Evolutionary conservation across 768 basidiomycete genomes (phyloP), one percentile per base, ranked within the genome.

Genomic region (Boletus sp.): DNA sequence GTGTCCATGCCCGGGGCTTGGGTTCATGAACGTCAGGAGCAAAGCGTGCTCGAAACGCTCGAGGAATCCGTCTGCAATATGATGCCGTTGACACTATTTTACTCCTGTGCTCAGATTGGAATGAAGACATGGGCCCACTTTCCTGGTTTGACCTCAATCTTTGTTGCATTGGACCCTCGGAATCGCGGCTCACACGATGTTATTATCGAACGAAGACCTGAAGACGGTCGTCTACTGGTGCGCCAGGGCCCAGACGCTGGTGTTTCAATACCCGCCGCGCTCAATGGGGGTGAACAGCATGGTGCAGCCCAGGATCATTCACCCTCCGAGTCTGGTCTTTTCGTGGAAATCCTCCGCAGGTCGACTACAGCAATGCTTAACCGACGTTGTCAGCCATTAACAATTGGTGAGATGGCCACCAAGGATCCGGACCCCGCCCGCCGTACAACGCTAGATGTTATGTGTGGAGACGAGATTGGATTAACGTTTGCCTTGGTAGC

Each of bases 1-100:
- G 11, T 3, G 17, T 17, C 34, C 17, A 53, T 56, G 37, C 41
- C 56, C 19, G 52, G 56, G 0, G 29, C 59, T 4, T 56, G 64
- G 55, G 7, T 46, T n/a, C 5, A n/a, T 1, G 51, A 37, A 33
- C 32, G 21, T 42, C 41, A 2, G 8, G 32, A 32, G 39, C 47
- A 47, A 15, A 10, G 4, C 25, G 5, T 15, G 5, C 9, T 44
- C 4, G 46, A 34, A 9, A 21, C 4, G 13, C 27, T 19, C 21
- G 34, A 37, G 2, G 30, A 30, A 42, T 10, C 49, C 7, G 17
- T 37, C 17, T 29, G 44, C n/a, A 35, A 38, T 11, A 6, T n/a
- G 40, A 42, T 41, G 10, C 9, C 23, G 2, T 39, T 47, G 53
- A 25, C 5, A 3, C 15, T 33, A 7, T 34, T 27, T 27, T 25